These are phyloP conservation scores for Aspergillus nomiae DNA, from an alignment of 2,329 filamentous ascomycete species.

Conservation along the genomic window DNA sequence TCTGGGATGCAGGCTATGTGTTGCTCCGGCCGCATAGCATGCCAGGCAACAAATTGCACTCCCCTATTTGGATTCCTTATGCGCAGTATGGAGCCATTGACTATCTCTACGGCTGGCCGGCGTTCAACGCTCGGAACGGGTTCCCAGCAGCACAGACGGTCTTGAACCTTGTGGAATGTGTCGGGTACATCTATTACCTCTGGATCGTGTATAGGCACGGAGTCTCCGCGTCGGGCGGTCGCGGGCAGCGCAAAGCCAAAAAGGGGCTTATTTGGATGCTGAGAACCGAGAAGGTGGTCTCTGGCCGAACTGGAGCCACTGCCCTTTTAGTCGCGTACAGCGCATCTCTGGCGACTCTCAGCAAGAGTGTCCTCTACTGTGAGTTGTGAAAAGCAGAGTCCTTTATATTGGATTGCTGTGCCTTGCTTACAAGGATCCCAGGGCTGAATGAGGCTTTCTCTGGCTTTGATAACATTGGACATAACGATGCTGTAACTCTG, in stretches of 20 bases:
- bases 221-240: conserved; percentile 29
- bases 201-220: conserved; percentile 53
- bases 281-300: conserved; percentile 53
- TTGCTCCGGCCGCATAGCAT: conserved; percentile 79
- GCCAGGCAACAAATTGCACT: conserved; percentile 73
- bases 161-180: conserved; percentile 69
- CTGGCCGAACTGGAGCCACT: conserved; percentile 54
- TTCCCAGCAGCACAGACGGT: conserved; percentile 75
- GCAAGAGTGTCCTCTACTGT: conserved; percentile 71
- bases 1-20: conserved; percentile 81
- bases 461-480: conserved; percentile 62
- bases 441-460: conserved; percentile 64
- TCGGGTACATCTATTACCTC: conserved; percentile 66
- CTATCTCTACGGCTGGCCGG: conserved; percentile 77
- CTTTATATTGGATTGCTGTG: neutral
- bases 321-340: conserved; percentile 62
- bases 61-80: conserved; percentile 75
- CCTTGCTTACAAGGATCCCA: conserved; percentile 4
- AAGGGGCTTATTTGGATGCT: conserved; percentile 48
- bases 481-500: conserved; percentile 58
- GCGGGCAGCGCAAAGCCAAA: conserved; percentile 27
- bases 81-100: conserved; percentile 78
- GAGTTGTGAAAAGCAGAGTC: conserved; percentile 30
- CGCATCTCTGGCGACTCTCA: conserved; percentile 64
- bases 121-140: conserved; percentile 67